Evolutionary conservation across 768 basidiomycete species (phyloP).

Genomic region (Rhizopogon salebrosus): DNA sequence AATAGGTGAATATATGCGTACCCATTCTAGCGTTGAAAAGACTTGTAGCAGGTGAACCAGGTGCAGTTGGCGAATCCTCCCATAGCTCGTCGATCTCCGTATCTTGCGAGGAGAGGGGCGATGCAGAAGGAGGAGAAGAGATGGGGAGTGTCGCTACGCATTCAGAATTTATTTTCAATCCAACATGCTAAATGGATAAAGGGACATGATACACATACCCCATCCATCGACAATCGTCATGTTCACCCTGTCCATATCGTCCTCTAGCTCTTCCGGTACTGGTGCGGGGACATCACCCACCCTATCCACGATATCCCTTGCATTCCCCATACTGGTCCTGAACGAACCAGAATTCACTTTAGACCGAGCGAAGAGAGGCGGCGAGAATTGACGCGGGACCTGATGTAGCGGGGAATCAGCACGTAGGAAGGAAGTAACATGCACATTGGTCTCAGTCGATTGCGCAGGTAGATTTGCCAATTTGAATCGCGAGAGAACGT

Average conservation of each 20-base stretch:
- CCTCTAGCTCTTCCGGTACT: slow-evolving; percentile 34
- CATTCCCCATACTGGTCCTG: slow-evolving; percentile 7
- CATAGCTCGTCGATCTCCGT: slow-evolving; percentile 53
- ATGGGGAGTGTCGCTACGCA: slow-evolving; percentile 30
- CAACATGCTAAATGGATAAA: neutral
- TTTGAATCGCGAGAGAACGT: slow-evolving; percentile 24
- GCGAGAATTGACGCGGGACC: slow-evolving; percentile 26
- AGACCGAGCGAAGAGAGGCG: slow-evolving; percentile 41
- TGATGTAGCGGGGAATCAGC: slow-evolving; percentile 22
- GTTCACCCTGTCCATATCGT: slow-evolving; percentile 41
- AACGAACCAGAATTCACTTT: neutral
- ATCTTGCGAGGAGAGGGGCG: slow-evolving; percentile 28
- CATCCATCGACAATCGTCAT: slow-evolving; percentile 62
- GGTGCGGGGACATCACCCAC: slow-evolving; percentile 17
- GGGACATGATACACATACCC: slow-evolving; percentile 37
- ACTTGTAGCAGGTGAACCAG: slow-evolving; percentile 37
- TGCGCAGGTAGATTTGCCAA: slow-evolving; percentile 10
- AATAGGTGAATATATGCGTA: slow-evolving; percentile 14
- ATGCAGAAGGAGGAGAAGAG: slow-evolving; percentile 35
- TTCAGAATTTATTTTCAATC: slow-evolving; percentile 27
- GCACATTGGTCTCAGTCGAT: slow-evolving; percentile 13
- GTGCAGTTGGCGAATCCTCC: slow-evolving; percentile 38
- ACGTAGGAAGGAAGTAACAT: slow-evolving; percentile 23
- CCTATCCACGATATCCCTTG: slow-evolving; percentile 24
- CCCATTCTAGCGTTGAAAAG: slow-evolving; percentile 47